Percentiles rank a stretch among this genome's conserved stretches.
Conservation (phyloP, 306 rosid species). For the Lathyrus aphaca region DNA sequence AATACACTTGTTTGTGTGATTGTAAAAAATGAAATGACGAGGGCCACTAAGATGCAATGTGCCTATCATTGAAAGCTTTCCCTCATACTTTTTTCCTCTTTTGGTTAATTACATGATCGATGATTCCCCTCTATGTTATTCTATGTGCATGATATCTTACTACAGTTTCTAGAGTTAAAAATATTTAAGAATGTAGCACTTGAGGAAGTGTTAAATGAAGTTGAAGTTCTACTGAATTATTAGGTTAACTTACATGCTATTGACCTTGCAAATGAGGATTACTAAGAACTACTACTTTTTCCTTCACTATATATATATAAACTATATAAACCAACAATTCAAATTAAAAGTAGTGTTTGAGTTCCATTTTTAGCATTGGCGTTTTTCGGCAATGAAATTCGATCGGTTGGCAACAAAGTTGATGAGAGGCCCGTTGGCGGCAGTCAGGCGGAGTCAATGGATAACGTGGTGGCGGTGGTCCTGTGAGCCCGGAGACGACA, state of each 20-base stretch:
- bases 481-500: no score
- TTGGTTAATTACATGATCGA: slow-evolving; percentile 26
- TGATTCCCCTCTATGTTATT: slow-evolving; percentile 50
- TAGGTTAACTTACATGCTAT: background rate
- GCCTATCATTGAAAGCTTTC: slow-evolving; percentile 49
- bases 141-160: slow-evolving; percentile 43
- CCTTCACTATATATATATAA: no score
- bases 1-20: slow-evolving; percentile 34
- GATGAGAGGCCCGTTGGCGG: no score
- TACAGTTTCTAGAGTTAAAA: slow-evolving; percentile 6
- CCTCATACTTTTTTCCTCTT: slow-evolving; percentile 32
- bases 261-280: no score
- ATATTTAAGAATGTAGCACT: background rate
- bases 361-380: no score
- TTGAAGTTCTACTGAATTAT: background rate
- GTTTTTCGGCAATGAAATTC: no score
- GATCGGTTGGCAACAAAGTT: no score
- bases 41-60: slow-evolving; percentile 45
- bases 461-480: no score
- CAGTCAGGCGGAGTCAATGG: no score
- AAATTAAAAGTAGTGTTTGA: no score
- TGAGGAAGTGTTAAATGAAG: background rate
- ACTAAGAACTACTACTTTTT: no score
- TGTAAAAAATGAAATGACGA: slow-evolving; percentile 42
- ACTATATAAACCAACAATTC: no score